Evolutionary conservation across 129 eudicot species (phyloP).

Genomic region (Artemisia argyi): DNA sequence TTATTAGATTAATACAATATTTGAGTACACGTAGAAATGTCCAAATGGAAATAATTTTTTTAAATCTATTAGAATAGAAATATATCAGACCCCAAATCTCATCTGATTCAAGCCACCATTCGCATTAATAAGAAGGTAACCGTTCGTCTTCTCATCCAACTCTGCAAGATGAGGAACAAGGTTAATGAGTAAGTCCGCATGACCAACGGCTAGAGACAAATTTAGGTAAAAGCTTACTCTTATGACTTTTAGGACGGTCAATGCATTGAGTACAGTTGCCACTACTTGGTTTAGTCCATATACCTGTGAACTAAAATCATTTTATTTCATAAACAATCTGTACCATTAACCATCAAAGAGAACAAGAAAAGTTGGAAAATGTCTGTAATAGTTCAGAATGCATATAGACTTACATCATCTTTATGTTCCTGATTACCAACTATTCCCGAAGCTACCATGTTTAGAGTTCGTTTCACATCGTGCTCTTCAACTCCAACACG

Average conservation of each 20-base stretch:
- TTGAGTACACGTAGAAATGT: constrained; percentile 8
- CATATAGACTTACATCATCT: constrained; percentile 54
- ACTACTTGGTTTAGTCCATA: constrained; percentile 81
- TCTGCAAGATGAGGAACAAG: constrained; percentile 43
- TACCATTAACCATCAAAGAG: constrained; percentile 9
- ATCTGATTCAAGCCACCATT: constrained; percentile 99
- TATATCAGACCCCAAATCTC: constrained; percentile 99
- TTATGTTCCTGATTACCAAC: constrained; percentile 38
- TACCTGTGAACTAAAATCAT: constrained; percentile 64
- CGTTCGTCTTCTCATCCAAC: constrained; percentile 73
- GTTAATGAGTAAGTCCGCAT: constrained; percentile 13
- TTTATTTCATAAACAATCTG: constrained; percentile 27
- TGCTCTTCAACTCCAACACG: constrained; percentile 35
- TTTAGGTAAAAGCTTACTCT: constrained; percentile 48
- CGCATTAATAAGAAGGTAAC: constrained; percentile 92
- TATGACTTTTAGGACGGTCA: constrained; percentile 68
- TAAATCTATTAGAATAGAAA: constrained; percentile 25
- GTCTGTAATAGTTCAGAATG: neutral
- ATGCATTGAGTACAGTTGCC: constrained; percentile 83
- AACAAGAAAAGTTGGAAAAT: neutral
- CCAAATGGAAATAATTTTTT: neutral
- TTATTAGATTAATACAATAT: constrained; percentile 47
- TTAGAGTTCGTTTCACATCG: constrained; percentile 58
- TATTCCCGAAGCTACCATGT: constrained; percentile 61
- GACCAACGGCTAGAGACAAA: constrained; percentile 5